phyloP scores from a whole-genome alignment of 164 flowering plant genomes.

The Liriodendron chinense region DNA sequence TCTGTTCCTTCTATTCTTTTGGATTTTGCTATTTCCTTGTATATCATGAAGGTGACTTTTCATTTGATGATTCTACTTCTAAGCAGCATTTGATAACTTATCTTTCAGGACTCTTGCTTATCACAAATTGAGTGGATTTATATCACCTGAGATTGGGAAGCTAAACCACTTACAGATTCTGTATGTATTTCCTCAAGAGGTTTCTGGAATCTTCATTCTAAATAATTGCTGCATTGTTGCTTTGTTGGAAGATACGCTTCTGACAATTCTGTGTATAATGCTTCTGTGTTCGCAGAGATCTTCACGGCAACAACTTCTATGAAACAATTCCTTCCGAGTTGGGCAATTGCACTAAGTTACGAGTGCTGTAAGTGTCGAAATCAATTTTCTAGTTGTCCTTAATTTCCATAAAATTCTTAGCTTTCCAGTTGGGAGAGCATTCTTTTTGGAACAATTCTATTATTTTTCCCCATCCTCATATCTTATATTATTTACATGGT shows the following conservation, averaged over 20 bases:
- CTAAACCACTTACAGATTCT: conserved; percentile 61
- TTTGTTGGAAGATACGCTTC: neutral
- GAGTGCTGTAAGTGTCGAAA: conserved; percentile 57
- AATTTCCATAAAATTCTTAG: no score
- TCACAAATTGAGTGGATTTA: conserved; percentile 74
- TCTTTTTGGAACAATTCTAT: no score
- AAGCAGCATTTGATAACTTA: neutral
- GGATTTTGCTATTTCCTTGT: neutral
- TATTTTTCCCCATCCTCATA: no score
- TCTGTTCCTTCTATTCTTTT: neutral
- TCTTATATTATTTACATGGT: no score
- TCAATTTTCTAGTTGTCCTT: no score
- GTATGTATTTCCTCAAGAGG: conserved; percentile 43
- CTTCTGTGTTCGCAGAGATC: conserved; percentile 41
- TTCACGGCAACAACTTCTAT: conserved; percentile 76
- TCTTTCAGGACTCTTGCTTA: conserved; percentile 63
- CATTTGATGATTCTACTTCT: neutral
- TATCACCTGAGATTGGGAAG: conserved; percentile 94
- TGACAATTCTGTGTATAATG: conserved; percentile 12
- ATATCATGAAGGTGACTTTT: neutral
- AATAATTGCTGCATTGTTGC: conserved; percentile 1
- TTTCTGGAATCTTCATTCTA: conserved; percentile 6
- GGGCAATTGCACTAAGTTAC: conserved; percentile 81
- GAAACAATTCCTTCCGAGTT: conserved; percentile 76
- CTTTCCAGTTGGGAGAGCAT: no score